Evolutionary conservation across 805 yeast species (phyloP).

Genomic region (Spathaspora passalidarum): DNA sequence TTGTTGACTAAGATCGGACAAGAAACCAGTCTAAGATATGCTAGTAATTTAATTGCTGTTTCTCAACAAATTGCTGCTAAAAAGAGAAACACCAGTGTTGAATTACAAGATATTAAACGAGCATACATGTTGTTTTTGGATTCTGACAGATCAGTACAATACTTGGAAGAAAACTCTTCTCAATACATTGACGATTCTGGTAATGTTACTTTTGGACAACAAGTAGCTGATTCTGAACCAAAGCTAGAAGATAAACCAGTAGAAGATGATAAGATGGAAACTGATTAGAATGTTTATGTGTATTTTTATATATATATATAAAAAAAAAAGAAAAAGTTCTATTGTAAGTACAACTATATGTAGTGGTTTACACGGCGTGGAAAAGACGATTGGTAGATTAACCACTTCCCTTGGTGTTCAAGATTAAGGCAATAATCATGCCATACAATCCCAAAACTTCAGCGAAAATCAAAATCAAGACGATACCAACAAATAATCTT

Average conservation of each 20-base stretch:
- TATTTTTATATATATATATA: not conserved
- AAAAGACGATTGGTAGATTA: not conserved
- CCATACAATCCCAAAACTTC: conserved; percentile 91
- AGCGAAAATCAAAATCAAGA: conserved; percentile 83
- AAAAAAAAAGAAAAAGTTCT: not conserved
- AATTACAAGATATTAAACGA: conserved; percentile 80
- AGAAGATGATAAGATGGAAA: conserved; percentile 38
- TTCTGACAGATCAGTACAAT: conserved; percentile 83
- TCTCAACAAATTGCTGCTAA: conserved; percentile 82
- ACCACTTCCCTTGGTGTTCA: conserved; percentile 84
- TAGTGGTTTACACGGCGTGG: too few species aligned
- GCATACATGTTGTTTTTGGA: conserved; percentile 86
- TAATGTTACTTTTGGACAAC: conserved; percentile 51
- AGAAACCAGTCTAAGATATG: conserved; percentile 89
- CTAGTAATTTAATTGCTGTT: conserved; percentile 86
- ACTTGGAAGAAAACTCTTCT: conserved; percentile 62
- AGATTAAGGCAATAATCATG: conserved; percentile 89
- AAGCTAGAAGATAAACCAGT: conserved; percentile 6
- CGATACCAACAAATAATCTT: conserved; percentile 84
- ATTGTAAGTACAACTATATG: not conserved
- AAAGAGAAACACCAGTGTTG: conserved; percentile 70
- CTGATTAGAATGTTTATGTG: conserved; percentile 15
- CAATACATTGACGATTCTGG: conserved; percentile 82
- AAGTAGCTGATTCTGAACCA: conserved; percentile 1
- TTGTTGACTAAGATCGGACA: conserved; percentile 85